Base-by-base conservation (phyloP, 192 early-diverging fungal genomes). In the Coemansia sp. region DNA sequence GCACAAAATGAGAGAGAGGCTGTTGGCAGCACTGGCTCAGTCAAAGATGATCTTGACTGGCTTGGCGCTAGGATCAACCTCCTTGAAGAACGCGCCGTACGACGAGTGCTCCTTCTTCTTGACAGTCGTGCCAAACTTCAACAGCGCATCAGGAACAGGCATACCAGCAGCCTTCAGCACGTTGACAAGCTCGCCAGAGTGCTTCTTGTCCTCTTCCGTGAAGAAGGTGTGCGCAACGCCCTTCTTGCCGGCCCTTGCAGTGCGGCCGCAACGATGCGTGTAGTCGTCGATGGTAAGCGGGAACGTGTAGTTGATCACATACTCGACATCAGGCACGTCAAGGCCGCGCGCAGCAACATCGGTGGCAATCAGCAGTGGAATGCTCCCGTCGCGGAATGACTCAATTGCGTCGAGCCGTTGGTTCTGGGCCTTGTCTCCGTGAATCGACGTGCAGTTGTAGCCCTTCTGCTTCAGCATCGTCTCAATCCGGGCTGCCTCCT, bases 221-320 rank as follows among this genome's bases (percentile, higher is more conserved):
- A 99, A 99, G 70, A 97, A 89, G 41, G 97, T 99, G 66, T 99
- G 93, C 18, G 94, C 88, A 56, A 87, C 89, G 47, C 97, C 95
- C 77, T 80, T 94, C 73, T 88, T 88, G 57, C 97, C 97, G 59
- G 94, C 97, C 68, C 97, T 89, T 9, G 93, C 97, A 6, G 97
- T 99, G 63, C 97, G 90, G 39, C 97, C 97, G 74, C 97, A 97
- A 61, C 97, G 92, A 75, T 94, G 92, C 22, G 92, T 86, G 75
- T 92, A 91, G 72, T 95, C 94, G 76, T 99, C 97, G 63, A 95
- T 94, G 51, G 95, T 97, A 75, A 97, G 82, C n/a, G 97, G 97
- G 87, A 95, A 98, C 19, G 94, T 95, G 57, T 92, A 88, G 80
- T 99, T 99, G 73, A 99, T 93, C 19, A 99, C 97, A 74, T 93